phyloP scores from a whole-genome alignment of 495 filamentous ascomycete genomes.

The Penicillium turbatum region DNA sequence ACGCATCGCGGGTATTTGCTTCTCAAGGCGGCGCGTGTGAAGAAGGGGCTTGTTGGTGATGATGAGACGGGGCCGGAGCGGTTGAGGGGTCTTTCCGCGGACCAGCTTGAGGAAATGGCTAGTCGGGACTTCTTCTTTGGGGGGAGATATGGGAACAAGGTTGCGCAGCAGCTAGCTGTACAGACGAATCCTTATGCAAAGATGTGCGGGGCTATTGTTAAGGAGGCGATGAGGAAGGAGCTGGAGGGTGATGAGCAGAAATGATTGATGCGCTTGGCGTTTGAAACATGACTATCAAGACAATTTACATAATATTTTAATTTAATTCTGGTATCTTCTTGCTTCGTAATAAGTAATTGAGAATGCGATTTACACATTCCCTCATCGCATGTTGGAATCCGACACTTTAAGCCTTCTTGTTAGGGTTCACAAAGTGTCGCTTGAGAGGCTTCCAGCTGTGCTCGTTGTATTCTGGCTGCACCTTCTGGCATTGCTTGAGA shows the following conservation, averaged over 20 bases:
- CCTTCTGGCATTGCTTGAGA: conserved; percentile 73
- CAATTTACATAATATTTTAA: too few relatives aligned
- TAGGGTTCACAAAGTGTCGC: conserved; percentile 66
- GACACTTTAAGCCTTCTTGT: conserved; percentile 29
- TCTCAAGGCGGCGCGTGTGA: conserved; percentile 55
- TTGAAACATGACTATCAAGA: too few relatives aligned
- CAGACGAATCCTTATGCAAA: conserved; percentile 83
- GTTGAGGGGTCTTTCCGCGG: conserved; percentile 39
- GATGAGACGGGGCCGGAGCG: conserved; percentile 27
- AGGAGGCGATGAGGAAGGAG: conserved; percentile 80
- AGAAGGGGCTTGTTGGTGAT: conserved; percentile 12
- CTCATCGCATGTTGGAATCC: neutral
- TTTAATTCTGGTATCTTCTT: conserved; percentile 1
- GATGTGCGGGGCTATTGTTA: conserved; percentile 82
- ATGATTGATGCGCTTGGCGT: neutral
- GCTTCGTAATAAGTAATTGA: neutral
- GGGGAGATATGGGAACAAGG: conserved; percentile 71
- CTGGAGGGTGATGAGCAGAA: conserved; percentile 21
- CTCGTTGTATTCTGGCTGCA: conserved; percentile 76
- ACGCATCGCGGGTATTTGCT: conserved; percentile 75
- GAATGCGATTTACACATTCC: conserved; percentile 6
- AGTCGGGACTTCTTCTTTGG: conserved; percentile 70
- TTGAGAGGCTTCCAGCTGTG: conserved; percentile 82
- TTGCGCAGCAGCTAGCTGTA: conserved; percentile 72
- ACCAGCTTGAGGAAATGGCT: conserved; percentile 66